Conservation (phyloP, 805 yeast genomes). For the Cyberlindnera euphorbiae region DNA sequence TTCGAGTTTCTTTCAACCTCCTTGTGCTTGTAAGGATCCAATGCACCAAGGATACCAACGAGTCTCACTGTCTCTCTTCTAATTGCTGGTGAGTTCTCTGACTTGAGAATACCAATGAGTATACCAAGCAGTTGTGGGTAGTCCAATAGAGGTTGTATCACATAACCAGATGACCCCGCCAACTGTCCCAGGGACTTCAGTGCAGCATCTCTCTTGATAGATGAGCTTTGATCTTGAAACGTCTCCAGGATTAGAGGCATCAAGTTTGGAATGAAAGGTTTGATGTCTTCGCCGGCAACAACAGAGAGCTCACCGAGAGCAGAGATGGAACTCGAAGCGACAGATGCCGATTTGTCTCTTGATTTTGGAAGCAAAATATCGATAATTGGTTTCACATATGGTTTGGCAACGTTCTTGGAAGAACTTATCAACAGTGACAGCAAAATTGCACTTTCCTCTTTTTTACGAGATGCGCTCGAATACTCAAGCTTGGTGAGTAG, state of each 20-base stretch:
- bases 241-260: constrained; percentile 88
- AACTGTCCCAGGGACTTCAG: constrained; percentile 82
- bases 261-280: constrained; percentile 61
- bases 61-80: constrained; percentile 86
- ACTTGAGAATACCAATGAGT: constrained; percentile 73
- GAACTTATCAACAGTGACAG: constrained; percentile 69
- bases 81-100: constrained; percentile 69
- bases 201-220: constrained; percentile 84
- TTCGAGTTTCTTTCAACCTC: constrained; percentile 76
- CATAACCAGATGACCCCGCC: constrained; percentile 89
- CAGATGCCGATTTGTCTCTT: constrained; percentile 67
- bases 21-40: constrained; percentile 93
- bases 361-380: constrained; percentile 78
- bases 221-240: constrained; percentile 89
- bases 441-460: constrained; percentile 82
- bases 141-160: constrained; percentile 85
- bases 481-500: constrained; percentile 80
- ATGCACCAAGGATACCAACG: constrained; percentile 90
- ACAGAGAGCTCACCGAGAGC: constrained; percentile 87
- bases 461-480: constrained; percentile 67
- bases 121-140: constrained; percentile 86
- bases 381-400: constrained; percentile 88
- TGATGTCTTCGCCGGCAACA: constrained; percentile 84
- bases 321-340: constrained; percentile 77
- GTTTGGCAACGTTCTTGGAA: constrained; percentile 78